phyloP scores from a whole-genome alignment of 192 early-diverging fungal genomes.

The Glomus cerebriforme region DNA sequence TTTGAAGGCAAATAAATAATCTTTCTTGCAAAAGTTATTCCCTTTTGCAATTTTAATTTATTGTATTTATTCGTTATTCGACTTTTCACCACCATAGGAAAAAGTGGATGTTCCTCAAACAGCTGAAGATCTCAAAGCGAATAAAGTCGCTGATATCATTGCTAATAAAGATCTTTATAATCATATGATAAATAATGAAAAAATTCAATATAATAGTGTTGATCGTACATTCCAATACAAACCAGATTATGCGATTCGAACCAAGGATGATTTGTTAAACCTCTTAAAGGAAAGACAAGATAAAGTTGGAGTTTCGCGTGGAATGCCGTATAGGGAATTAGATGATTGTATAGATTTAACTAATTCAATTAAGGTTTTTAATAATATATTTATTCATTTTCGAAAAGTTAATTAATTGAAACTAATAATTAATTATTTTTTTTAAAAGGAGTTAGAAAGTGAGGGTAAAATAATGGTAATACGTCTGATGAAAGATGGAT shows the following conservation, averaged over 20 bases:
- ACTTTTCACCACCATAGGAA: constrained; percentile 21
- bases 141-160: constrained; percentile 54
- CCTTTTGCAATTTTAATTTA: not conserved
- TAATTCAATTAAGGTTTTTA: constrained; percentile 38
- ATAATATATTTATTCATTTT: not conserved
- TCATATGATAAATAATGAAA: constrained; percentile 61
- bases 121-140: constrained; percentile 55
- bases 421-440: not conserved
- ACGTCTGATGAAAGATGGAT: constrained; percentile 62
- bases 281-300: constrained; percentile 58
- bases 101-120: constrained; percentile 63
- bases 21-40: not conserved
- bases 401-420: not conserved
- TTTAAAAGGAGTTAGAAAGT: constrained; percentile 51
- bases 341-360: constrained; percentile 68
- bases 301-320: constrained; percentile 58
- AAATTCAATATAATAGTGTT: constrained; percentile 59
- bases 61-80: not conserved
- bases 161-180: constrained; percentile 56
- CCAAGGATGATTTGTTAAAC: constrained; percentile 69
- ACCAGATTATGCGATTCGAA: constrained; percentile 71
- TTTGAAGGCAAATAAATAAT: constrained; percentile 45
- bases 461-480: constrained; percentile 64
- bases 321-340: constrained; percentile 75
- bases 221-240: constrained; percentile 71